These are phyloP conservation scores for Pseudoneurospora amorphoporcata DNA, from an alignment of 495 filamentous ascomycete species.

Conservation along the genomic window DNA sequence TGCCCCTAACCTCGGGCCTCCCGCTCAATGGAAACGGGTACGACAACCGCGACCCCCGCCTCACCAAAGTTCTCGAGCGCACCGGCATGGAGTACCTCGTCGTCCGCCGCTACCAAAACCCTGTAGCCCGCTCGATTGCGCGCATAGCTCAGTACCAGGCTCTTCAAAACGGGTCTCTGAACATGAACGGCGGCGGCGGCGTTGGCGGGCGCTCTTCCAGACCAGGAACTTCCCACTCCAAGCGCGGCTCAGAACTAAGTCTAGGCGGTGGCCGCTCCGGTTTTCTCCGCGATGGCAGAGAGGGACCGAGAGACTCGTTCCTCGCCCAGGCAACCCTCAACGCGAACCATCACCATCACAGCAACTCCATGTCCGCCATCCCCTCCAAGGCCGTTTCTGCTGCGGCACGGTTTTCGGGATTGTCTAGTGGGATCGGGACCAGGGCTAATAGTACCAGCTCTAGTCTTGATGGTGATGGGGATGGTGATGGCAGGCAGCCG, in stretches of 20 bases:
- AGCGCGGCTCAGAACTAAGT: constrained; percentile 3
- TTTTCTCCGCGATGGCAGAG: neutral
- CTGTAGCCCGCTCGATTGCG: constrained; percentile 45
- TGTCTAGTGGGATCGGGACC: neutral
- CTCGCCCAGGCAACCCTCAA: neutral
- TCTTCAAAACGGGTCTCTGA: constrained; percentile 34
- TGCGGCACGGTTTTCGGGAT: neutral
- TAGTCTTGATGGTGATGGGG: constrained; percentile 27
- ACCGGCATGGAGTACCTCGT: constrained; percentile 57
- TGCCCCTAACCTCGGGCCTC: constrained; percentile 22
- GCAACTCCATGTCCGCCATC: constrained; percentile 2
- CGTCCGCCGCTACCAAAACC: constrained; percentile 57
- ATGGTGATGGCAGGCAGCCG: neutral
- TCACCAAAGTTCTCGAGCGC: constrained; percentile 48
- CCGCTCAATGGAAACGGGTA: constrained; percentile 31
- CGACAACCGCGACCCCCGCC: constrained; percentile 40
- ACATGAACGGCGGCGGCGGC: neutral
- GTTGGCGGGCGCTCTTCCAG: constrained; percentile 7
- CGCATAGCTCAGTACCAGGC: constrained; percentile 42
- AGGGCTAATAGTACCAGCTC: constrained; percentile 21
- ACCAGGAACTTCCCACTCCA: constrained; percentile 8
- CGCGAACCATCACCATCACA: neutral
- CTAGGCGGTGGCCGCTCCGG: neutral
- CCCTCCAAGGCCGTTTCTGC: neutral
- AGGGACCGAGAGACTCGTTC: neutral